Evolutionary conservation across 495 filamentous ascomycete genomes (phyloP).

Genomic region (Aspergillus baeticus): DNA sequence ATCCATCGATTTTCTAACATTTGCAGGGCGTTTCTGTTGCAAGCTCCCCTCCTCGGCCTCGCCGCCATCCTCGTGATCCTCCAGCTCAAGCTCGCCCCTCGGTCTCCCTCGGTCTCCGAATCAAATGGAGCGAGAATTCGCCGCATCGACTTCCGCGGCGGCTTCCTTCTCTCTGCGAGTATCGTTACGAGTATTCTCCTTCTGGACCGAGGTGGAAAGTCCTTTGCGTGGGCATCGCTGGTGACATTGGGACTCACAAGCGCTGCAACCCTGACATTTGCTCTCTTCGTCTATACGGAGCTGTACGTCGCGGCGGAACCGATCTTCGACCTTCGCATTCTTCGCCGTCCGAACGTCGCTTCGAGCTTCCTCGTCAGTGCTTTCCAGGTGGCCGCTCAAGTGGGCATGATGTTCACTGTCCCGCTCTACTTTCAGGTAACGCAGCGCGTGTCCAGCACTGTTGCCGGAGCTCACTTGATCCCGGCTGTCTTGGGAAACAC

Average conservation of each 20-base stretch:
- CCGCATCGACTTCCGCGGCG: conserved; percentile 61
- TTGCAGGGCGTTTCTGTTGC: conserved; percentile 60
- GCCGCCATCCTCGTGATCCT: conserved; percentile 50
- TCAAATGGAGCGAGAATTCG: conserved; percentile 20
- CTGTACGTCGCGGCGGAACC: conserved; percentile 54
- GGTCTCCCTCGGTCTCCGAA: conserved; percentile 11
- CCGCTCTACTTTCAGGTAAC: conserved; percentile 74
- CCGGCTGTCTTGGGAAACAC: conserved; percentile 67
- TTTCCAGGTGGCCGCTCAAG: conserved; percentile 56
- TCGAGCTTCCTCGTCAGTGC: conserved; percentile 52
- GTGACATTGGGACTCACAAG: conserved; percentile 20
- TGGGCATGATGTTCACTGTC: conserved; percentile 50
- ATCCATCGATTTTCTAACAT: not conserved
- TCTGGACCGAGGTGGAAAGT: conserved; percentile 58
- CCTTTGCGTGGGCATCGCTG: conserved; percentile 56
- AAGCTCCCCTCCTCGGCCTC: conserved; percentile 52
- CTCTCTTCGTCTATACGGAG: conserved; percentile 52
- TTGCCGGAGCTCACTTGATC: conserved; percentile 59
- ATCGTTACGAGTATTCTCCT: conserved; percentile 52
- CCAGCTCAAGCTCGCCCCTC: conserved; percentile 36
- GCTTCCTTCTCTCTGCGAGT: conserved; percentile 45
- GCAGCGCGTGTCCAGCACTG: conserved; percentile 48
- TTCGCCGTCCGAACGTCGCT: conserved; percentile 53
- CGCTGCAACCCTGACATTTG: conserved; percentile 31
- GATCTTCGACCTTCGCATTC: conserved; percentile 59